Evolutionary conservation across 2,329 filamentous ascomycete species (phyloP).

Genomic region (Mariannaea elegans): DNA sequence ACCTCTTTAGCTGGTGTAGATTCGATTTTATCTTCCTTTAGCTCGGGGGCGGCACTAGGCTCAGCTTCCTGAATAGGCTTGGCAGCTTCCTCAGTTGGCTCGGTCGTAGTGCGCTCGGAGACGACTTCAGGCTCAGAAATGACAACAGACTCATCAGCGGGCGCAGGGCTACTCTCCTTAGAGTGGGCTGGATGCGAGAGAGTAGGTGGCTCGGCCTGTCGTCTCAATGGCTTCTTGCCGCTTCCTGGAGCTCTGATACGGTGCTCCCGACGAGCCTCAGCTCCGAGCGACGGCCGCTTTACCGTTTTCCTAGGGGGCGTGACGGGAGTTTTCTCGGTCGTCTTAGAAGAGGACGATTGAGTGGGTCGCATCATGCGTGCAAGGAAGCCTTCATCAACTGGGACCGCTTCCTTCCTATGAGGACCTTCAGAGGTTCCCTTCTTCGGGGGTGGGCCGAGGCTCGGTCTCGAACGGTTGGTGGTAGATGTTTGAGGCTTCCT

Average conservation of each 20-base stretch:
- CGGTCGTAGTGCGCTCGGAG: constrained; percentile 12
- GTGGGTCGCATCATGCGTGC: constrained; percentile 87
- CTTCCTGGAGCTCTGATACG: constrained; percentile 37
- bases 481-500: constrained; percentile 56
- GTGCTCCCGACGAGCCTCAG: constrained; percentile 34
- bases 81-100: constrained; percentile 13
- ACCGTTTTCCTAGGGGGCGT: constrained; percentile 58
- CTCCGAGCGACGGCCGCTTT: constrained; percentile 33
- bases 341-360: constrained; percentile 73
- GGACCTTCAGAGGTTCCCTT: constrained; percentile 46
- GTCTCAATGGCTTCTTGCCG: constrained; percentile 30
- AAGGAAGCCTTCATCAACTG: constrained; percentile 75
- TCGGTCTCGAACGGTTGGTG: constrained; percentile 57
- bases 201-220: constrained; percentile 7
- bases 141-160: constrained; percentile 14
- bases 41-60: not conserved
- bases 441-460: constrained; percentile 67
- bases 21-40: constrained; percentile 22
- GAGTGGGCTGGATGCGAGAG: constrained; percentile 1
- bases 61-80: constrained; percentile 17
- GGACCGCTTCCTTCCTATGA: constrained; percentile 57
- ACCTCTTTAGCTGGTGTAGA: constrained; percentile 16
- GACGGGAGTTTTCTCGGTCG: constrained; percentile 65
- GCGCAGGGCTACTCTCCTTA: constrained; percentile 10
- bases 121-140: constrained; percentile 12